These are phyloP conservation scores for Dillenia turbinata DNA, from an alignment of 164 flowering plant species.

Conservation along the genomic window DNA sequence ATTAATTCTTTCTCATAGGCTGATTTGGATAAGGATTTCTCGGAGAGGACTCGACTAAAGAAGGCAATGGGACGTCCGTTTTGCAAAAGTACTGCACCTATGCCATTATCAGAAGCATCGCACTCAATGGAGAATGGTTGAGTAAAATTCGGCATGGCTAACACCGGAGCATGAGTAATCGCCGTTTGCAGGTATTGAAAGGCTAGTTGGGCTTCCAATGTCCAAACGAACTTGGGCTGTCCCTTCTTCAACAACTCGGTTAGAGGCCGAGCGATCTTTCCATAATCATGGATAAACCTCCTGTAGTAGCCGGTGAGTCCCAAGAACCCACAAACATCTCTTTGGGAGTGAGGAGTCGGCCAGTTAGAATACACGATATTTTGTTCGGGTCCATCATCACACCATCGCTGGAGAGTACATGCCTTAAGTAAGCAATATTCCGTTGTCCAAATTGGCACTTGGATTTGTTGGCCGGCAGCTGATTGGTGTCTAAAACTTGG, in stretches of 20 bases:
- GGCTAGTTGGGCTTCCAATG: not conserved
- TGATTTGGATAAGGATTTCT: no score
- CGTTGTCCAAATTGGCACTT: no score
- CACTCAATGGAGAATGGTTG: conserved; percentile 1
- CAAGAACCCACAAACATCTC: not conserved
- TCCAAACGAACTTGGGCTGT: not conserved
- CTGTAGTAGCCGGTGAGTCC: conserved; percentile 1
- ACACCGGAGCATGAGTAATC: not conserved
- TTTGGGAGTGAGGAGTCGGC: not conserved
- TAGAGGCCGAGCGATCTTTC: not conserved
- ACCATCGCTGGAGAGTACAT: no score
- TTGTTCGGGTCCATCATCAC: no score
- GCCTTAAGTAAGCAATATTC: no score
- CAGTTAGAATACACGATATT: no score
- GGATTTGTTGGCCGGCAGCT: no score
- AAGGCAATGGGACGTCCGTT: not conserved
- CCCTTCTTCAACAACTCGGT: not conserved
- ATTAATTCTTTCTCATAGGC: no score
- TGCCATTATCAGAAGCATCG: not conserved
- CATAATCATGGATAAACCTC: conserved; percentile 2
- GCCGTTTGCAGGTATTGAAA: not conserved
- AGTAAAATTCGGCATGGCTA: not conserved
- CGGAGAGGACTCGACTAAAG: not conserved
- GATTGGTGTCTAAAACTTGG: no score
- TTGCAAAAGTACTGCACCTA: not conserved